Evolutionary conservation across 2,329 filamentous ascomycete species (phyloP).

Genomic region (Xylaria sp.): DNA sequence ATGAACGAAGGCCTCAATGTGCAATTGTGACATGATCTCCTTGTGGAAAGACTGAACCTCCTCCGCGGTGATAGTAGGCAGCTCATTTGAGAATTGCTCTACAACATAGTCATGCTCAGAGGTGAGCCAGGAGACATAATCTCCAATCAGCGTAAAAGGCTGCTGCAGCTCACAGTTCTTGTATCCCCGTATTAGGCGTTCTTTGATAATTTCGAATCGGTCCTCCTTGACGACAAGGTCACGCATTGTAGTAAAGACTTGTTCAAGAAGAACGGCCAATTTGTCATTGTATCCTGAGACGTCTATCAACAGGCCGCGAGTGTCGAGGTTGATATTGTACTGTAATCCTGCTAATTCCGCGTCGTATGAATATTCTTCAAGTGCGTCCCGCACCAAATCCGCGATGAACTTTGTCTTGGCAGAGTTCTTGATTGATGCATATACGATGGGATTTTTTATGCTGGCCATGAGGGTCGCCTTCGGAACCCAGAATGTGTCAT

Average conservation of each 20-base stretch:
- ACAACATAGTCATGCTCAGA: conserved; percentile 81
- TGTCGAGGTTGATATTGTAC: conserved; percentile 80
- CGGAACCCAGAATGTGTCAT: conserved; percentile 98
- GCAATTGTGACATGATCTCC: conserved; percentile 82
- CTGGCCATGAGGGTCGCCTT: conserved; percentile 89
- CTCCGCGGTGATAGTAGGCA: conserved; percentile 78
- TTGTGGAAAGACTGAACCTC: conserved; percentile 82
- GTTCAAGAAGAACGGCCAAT: conserved; percentile 87
- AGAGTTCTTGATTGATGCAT: conserved; percentile 79
- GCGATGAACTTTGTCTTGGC: conserved; percentile 85
- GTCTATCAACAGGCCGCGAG: conserved; percentile 78
- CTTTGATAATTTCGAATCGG: conserved; percentile 91
- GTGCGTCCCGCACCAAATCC: conserved; percentile 85
- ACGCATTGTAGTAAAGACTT: conserved; percentile 84
- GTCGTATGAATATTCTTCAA: conserved; percentile 95
- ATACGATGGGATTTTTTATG: conserved; percentile 81
- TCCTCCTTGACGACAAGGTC: conserved; percentile 87
- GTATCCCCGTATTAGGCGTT: conserved; percentile 79
- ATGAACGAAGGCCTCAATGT: conserved; percentile 88
- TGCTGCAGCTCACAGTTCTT: conserved; percentile 90
- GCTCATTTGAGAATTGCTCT: conserved; percentile 81
- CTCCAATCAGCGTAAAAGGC: conserved; percentile 87
- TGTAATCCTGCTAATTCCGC: conserved; percentile 91
- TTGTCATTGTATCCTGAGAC: conserved; percentile 97
- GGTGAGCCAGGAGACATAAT: conserved; percentile 84